Evolutionary conservation across 257 asterid genomes (phyloP).

Genomic region (Plantago ovata): DNA sequence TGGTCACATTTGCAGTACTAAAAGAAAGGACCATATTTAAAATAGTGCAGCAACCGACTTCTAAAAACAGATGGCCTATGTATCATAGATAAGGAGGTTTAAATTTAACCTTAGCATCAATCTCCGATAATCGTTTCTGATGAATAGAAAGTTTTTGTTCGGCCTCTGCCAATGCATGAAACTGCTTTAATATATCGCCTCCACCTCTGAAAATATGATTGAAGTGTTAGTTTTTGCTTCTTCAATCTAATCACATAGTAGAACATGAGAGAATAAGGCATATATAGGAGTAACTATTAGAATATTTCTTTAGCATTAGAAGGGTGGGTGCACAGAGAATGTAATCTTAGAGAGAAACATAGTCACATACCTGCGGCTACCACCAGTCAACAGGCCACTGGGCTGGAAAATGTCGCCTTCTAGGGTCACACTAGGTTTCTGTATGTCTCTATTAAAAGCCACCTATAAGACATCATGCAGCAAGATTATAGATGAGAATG

Average conservation of each 20-base stretch:
- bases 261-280: conserved; percentile 7
- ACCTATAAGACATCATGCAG: conserved; percentile 46
- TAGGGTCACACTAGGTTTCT: conserved; percentile 71
- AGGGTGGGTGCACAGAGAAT: conserved; percentile 2
- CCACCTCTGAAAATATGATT: conserved; percentile 91
- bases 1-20: background rate
- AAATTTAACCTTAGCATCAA: conserved; percentile 66
- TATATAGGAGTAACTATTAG: background rate
- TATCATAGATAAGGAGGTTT: conserved; percentile 3
- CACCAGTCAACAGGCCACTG: conserved; percentile 95
- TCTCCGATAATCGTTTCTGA: conserved; percentile 58
- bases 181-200: conserved; percentile 79
- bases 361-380: conserved; percentile 80
- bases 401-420: conserved; percentile 97
- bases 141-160: conserved; percentile 60
- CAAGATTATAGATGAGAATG: conserved; percentile 17
- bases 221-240: conserved; percentile 19
- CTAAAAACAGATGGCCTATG: background rate
- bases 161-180: conserved; percentile 79
- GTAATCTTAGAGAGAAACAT: conserved; percentile 16
- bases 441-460: conserved; percentile 63
- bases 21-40: background rate
- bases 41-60: too few species aligned
- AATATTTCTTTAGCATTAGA: background rate
- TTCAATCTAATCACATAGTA: conserved; percentile 1